A percentile compares a stretch with the other conserved stretches of the same genome.
These are phyloP conservation scores for Thymus quinquecostatus DNA, from an alignment of 257 asterid species.

Conservation along the genomic window DNA sequence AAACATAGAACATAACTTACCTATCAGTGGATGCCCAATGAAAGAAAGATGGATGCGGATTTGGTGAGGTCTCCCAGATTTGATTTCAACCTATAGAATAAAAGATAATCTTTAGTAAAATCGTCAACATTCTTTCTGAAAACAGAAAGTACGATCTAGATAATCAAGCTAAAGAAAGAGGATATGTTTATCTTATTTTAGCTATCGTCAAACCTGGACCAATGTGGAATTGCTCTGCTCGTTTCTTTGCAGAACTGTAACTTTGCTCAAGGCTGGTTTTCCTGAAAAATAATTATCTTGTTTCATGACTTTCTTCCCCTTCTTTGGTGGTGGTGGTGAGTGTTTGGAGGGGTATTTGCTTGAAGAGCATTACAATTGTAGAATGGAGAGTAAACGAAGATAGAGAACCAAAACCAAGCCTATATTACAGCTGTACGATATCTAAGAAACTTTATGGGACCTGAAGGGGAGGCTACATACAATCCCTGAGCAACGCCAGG, in stretches of 20 bases:
- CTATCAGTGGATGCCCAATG: slow-evolving; percentile 81
- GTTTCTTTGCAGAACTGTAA: slow-evolving; percentile 72
- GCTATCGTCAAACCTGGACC: slow-evolving; percentile 65
- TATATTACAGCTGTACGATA: slow-evolving; percentile 1
- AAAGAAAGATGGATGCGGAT: slow-evolving; percentile 94
- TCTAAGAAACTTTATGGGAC: slow-evolving; percentile 38
- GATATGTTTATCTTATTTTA: slow-evolving; percentile 12
- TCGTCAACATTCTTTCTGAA: slow-evolving; percentile 4
- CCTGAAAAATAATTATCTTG: slow-evolving; percentile 51
- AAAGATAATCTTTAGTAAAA: slow-evolving; percentile 26
- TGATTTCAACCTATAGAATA: slow-evolving; percentile 73
- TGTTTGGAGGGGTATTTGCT: background rate
- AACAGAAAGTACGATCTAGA: slow-evolving; percentile 7
- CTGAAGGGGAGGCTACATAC: slow-evolving; percentile 93
- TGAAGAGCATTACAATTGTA: background rate
- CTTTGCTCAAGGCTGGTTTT: slow-evolving; percentile 88
- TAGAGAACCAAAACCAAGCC: slow-evolving; percentile 13
- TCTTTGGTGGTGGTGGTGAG: background rate
- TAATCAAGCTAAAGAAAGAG: slow-evolving; percentile 17
- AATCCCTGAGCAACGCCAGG: slow-evolving; percentile 95
- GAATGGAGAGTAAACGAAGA: slow-evolving; percentile 28
- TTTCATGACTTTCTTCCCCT: background rate
- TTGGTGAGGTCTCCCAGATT: slow-evolving; percentile 99
- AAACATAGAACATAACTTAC: slow-evolving; percentile 36
- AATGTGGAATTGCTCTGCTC: slow-evolving; percentile 59